These are phyloP conservation scores for Perkinsus chesapeaki DNA, from an alignment of 169 alveolate species.

Conservation along the genomic window DNA sequence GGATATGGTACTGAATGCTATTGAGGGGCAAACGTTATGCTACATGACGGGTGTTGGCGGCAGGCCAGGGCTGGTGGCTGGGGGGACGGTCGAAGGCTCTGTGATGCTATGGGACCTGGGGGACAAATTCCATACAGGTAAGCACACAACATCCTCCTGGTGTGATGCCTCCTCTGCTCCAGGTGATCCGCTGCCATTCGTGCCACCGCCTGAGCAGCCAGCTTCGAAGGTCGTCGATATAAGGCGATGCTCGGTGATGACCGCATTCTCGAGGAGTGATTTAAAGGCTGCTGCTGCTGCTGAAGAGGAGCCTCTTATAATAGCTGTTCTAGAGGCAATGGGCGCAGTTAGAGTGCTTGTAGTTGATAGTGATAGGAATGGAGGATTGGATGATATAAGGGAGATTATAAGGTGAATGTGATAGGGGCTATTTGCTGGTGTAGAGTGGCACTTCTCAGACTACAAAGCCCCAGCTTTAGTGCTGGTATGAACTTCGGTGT, in stretches of 20 bases:
- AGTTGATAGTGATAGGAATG: background rate
- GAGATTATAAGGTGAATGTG: background rate
- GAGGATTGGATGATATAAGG: background rate
- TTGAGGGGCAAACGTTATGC: background rate
- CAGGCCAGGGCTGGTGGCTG: background rate
- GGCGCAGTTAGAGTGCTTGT: background rate
- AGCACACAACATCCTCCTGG: background rate
- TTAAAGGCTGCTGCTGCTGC: background rate
- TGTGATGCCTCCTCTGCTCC: background rate
- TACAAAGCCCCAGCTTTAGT: background rate
- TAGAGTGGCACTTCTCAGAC: background rate
- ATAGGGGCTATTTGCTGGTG: background rate
- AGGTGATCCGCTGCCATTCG: background rate
- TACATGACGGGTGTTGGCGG: background rate
- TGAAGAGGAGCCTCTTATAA: background rate
- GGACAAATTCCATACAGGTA: background rate
- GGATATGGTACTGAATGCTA: background rate
- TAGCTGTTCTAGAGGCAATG: background rate
- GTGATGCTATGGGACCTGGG: background rate
- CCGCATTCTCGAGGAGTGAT: background rate
- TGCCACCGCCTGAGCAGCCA: background rate
- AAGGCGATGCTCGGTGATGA: background rate
- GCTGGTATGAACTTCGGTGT: background rate
- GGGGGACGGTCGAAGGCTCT: background rate
- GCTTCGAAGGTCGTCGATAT: background rate